A percentile compares a stretch with the other conserved stretches of the same genome.
These are phyloP conservation scores for Nymphaea thermarum DNA, from an alignment of 164 flowering plant genomes.

Conservation along the genomic window DNA sequence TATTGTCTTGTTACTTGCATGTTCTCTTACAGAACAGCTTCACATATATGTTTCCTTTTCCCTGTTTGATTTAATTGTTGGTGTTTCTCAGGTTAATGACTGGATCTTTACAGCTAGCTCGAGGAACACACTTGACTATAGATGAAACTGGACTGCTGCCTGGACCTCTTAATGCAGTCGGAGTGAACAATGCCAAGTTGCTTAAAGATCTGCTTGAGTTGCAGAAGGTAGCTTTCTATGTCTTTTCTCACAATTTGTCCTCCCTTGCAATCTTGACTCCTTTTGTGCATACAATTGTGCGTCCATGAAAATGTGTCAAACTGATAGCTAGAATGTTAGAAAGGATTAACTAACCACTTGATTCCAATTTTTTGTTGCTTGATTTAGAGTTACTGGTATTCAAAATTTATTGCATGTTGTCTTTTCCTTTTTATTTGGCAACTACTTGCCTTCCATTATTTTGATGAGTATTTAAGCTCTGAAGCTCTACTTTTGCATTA, in stretches of 20 bases:
- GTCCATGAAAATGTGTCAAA: too few relatives aligned
- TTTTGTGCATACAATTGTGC: too few relatives aligned
- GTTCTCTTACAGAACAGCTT: too few relatives aligned
- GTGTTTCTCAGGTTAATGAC: constrained; percentile 49
- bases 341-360: too few relatives aligned
- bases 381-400: not conserved
- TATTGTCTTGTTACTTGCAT: too few relatives aligned
- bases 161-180: constrained; percentile 65
- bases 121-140: constrained; percentile 72
- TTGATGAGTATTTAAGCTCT: not conserved
- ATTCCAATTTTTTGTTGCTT: too few relatives aligned
- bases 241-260: too few relatives aligned
- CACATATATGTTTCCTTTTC: too few relatives aligned
- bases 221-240: constrained; percentile 50
- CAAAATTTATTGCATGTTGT: not conserved
- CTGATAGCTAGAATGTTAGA: too few relatives aligned
- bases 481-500: not conserved
- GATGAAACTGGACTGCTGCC: constrained; percentile 70
- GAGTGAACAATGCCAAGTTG: constrained; percentile 56
- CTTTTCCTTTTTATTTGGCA: too few relatives aligned
- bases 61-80: not conserved
- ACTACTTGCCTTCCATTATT: not conserved
- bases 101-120: constrained; percentile 71
- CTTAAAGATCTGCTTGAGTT: constrained; percentile 53
- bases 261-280: too few relatives aligned